Percentiles rank a stretch among this genome's conserved stretches.
phyloP scores from a whole-genome alignment of 345 rosid species.

The Cardamine occulta region DNA sequence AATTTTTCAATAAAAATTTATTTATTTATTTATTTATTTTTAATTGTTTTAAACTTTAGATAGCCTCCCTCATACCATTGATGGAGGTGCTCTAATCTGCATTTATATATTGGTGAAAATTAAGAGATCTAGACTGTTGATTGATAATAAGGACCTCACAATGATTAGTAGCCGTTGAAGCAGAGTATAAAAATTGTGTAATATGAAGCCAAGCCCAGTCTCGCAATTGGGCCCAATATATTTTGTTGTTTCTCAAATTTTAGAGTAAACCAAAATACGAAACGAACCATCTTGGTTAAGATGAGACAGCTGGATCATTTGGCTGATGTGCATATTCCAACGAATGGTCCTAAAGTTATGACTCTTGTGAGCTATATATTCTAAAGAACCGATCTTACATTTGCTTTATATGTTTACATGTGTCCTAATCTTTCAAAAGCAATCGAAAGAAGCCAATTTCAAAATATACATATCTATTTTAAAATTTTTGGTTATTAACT shows the following conservation, averaged over 20 bases:
- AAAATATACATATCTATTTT: too few relatives aligned
- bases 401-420: neutral
- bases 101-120: neutral
- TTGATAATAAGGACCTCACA: constrained; percentile 25
- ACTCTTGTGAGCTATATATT: neutral
- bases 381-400: neutral
- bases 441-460: neutral
- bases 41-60: too few relatives aligned
- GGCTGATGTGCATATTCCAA: neutral
- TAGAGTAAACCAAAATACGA: neutral
- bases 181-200: neutral
- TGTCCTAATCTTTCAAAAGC: neutral
- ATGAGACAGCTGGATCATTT: neutral
- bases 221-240: constrained; percentile 10
- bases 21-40: too few relatives aligned
- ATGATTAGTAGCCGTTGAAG: constrained; percentile 33
- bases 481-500: too few relatives aligned
- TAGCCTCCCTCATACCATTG: too few relatives aligned
- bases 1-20: too few relatives aligned
- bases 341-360: neutral
- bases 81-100: neutral
- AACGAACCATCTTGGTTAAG: neutral
- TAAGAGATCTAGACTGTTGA: constrained; percentile 45
- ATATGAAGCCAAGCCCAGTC: constrained; percentile 6
- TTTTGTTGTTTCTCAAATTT: neutral